Evolutionary conservation across 106 monocot species (phyloP).

Genomic region (Platanthera guangdongensis): DNA sequence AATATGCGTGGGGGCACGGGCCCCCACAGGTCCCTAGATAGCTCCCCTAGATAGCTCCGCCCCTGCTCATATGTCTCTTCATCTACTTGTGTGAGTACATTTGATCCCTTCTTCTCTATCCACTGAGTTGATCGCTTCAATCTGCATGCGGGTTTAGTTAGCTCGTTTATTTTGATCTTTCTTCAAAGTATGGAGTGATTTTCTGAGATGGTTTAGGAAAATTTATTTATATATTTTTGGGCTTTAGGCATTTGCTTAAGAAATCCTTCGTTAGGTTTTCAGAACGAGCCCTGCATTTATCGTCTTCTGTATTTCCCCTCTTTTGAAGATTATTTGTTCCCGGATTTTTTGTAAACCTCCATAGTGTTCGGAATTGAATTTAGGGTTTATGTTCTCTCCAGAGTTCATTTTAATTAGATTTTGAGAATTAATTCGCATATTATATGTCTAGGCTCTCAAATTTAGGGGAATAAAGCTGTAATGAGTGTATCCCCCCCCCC

Average conservation of each 20-base stretch:
- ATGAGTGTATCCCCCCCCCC: too few relatives aligned
- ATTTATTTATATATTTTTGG: too few relatives aligned
- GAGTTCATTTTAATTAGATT: not conserved
- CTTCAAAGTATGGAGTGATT: not conserved
- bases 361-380: constrained; percentile 1
- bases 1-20: too few relatives aligned
- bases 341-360: not conserved
- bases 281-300: not conserved
- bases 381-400: constrained; percentile 1
- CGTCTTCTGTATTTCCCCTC: not conserved
- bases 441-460: not conserved
- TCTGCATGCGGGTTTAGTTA: not conserved
- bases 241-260: not conserved
- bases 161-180: not conserved
- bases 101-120: not conserved
- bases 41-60: too few relatives aligned
- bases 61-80: not conserved
- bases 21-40: too few relatives aligned
- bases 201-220: too few relatives aligned
- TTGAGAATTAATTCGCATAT: not conserved
- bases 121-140: not conserved
- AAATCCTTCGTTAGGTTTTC: not conserved
- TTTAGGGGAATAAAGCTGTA: not conserved
- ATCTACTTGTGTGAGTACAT: constrained; percentile 4
- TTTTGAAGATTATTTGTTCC: not conserved